Base-by-base conservation (phyloP, 352 stramenopile genomes). In the Globisporangium spinosum region DNA sequence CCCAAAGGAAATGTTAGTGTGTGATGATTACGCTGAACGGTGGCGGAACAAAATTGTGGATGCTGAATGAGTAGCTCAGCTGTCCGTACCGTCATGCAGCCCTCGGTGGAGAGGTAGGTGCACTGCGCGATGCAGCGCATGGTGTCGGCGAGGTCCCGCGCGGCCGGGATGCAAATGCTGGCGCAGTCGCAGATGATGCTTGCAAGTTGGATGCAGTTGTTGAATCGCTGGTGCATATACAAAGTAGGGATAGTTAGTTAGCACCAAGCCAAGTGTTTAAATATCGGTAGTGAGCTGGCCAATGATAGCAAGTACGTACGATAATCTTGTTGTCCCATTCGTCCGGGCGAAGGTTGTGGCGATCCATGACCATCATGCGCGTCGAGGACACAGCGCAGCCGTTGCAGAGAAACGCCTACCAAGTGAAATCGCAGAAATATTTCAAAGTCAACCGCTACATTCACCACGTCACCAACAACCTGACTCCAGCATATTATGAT, bases 251-350 rank as follows among this genome's bases (percentile, higher is more conserved):
- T 0, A 12, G 13, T 64, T 38, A 54, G 35, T 17, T 54, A 5
- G 1, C 12, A 13, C 10, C 22, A 27, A 51, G 5, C 17, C 12
- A 7, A 20, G 29, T 23, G 1, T 12, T 12, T 38, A 7, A 10
- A 38, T 32, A 32, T 32, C 29, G 29, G 4, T 12, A 22, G 13
- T 3, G 27, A 8, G 13, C 15, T 38, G 12, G 22, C 7, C 23
- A 13, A 9, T 9, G 1, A 34, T 58, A 34, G 0, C n/a, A 56
- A n/a, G 40, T n/a, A 76, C 79, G 49, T 82, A 90, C 84, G 66
- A 98, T 98, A 62, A 98, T 90, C 55, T 89, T 81, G 59, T 98
- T 97, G 78, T 98, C 94, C 83, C 96, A 97, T 64, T 94, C 80
- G 70, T 98, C 94, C 7, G 96, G 82, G 17, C 89, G 91, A 23